phyloP scores from a whole-genome alignment of 192 early-diverging fungal genomes.

The Backusella circina region DNA sequence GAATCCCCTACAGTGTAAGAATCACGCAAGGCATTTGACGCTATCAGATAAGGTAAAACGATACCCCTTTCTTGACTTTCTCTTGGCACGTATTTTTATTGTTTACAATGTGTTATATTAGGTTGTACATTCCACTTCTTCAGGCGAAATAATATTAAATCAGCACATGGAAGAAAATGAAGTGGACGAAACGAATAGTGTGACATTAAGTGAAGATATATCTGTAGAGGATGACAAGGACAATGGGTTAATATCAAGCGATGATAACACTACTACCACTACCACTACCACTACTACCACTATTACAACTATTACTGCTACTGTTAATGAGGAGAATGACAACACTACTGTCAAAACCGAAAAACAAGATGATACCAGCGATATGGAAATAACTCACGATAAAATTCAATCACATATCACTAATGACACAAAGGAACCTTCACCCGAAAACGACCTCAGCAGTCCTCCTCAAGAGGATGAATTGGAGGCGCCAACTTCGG shows the following conservation, averaged over 20 bases:
- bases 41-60: constrained; percentile 37
- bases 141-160: not conserved
- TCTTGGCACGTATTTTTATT: not conserved
- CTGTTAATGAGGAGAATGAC: not conserved
- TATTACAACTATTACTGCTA: not conserved
- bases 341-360: not conserved
- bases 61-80: not conserved
- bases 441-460: not conserved
- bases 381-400: not conserved
- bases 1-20: constrained; percentile 59
- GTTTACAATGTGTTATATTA: not conserved
- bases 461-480: not conserved
- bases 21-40: constrained; percentile 54
- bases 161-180: not conserved
- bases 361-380: not conserved
- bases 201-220: not conserved
- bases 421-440: not conserved
- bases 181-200: not conserved
- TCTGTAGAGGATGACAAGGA: constrained; percentile 6
- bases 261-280: not conserved
- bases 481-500: not conserved
- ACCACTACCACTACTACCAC: too few relatives aligned
- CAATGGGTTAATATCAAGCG: not conserved
- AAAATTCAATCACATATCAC: not conserved
- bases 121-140: not conserved